Evolutionary conservation across 345 rosid genomes (phyloP).

Genomic region (Eucalyptus polybractea): DNA sequence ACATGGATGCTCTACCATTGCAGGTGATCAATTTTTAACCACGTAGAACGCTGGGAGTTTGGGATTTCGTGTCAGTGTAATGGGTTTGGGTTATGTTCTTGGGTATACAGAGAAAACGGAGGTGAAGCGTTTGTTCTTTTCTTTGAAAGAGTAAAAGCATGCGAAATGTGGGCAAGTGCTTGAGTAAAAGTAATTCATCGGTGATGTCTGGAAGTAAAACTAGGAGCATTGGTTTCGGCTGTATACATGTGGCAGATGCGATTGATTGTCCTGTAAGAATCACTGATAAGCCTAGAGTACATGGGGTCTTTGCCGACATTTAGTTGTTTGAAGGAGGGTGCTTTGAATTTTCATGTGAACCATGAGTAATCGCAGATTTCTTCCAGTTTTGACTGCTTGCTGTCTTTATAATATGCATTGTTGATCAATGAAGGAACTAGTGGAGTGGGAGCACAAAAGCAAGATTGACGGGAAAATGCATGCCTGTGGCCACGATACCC

Average conservation of each 20-base stretch:
- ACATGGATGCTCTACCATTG: conserved; percentile 70
- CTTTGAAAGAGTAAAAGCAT: background rate
- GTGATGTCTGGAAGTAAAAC: background rate
- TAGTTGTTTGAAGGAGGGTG: background rate
- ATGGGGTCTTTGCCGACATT: background rate
- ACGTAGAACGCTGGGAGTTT: background rate
- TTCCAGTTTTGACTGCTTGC: background rate
- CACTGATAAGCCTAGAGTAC: background rate
- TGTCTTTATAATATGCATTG: background rate
- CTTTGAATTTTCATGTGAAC: background rate
- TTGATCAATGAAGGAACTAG: conserved; percentile 32
- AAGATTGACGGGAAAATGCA: conserved; percentile 62
- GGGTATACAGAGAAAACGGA: background rate
- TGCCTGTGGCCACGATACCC: conserved; percentile 72
- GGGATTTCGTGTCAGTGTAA: background rate
- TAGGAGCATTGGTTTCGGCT: background rate
- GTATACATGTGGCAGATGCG: background rate
- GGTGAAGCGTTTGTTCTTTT: background rate
- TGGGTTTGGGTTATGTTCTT: background rate
- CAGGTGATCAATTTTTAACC: conserved; percentile 21
- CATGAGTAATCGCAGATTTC: background rate
- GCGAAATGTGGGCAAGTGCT: background rate
- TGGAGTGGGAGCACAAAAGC: conserved; percentile 70
- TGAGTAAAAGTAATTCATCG: background rate
- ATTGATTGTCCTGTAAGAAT: background rate